phyloP scores from a whole-genome alignment of 495 filamentous ascomycete genomes.

The Podospora appendiculata region DNA sequence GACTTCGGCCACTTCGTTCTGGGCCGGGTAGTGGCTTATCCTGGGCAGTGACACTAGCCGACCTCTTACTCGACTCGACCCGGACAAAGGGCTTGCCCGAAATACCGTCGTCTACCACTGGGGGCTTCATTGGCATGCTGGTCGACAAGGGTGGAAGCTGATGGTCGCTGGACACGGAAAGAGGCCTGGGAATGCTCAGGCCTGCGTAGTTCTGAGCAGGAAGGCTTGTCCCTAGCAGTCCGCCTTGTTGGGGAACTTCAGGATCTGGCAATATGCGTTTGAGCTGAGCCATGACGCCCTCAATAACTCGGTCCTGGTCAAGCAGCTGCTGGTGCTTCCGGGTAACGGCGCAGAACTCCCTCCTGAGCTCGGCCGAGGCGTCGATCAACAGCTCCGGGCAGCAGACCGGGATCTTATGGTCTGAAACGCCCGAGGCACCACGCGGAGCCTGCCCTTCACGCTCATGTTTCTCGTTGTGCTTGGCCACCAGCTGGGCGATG shows the following conservation, averaged over 20 bases:
- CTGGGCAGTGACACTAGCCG: conserved; percentile 11
- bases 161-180: conserved; percentile 5
- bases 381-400: conserved; percentile 36
- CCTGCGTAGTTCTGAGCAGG: no score
- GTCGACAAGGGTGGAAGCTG: conserved; percentile 1
- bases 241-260: not conserved
- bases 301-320: conserved; percentile 29
- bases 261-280: conserved; percentile 6
- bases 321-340: conserved; percentile 28
- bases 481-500: conserved; percentile 32
- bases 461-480: conserved; percentile 25
- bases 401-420: conserved; percentile 14
- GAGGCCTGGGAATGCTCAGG: not conserved
- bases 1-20: not conserved
- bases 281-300: conserved; percentile 36
- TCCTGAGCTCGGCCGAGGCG: conserved; percentile 31
- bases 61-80: conserved; percentile 18
- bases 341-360: conserved; percentile 37
- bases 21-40: conserved; percentile 4
- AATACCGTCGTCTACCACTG: conserved; percentile 34
- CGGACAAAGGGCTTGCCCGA: conserved; percentile 39
- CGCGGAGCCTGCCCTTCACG: conserved; percentile 22
- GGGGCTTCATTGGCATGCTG: conserved; percentile 7
- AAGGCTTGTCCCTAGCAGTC: no score
- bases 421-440: conserved; percentile 8